Evolutionary conservation across 2,329 filamentous ascomycete genomes (phyloP), one percentile per base, ranked within the genome.

Genomic region (Fusarium pseudonygamai): DNA sequence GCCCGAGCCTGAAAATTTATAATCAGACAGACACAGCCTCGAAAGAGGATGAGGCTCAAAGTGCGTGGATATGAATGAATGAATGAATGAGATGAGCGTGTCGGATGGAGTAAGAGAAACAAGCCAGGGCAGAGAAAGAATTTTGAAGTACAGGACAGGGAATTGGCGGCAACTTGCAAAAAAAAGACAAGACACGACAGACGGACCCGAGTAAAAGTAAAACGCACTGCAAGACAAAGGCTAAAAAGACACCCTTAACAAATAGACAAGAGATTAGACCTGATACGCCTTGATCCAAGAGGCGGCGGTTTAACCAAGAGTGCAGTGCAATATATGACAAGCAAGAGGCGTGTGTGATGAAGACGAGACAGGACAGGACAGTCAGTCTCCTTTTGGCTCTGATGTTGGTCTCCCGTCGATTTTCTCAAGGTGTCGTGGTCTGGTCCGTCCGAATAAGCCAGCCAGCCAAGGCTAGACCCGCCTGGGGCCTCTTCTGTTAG

Each of bases 401-500:
- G 78, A 76, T 80, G 80, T 80, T 78, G 74, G 79, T 70, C 71
- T 71, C 72, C 75, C 63, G 65, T 81, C 75, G 80, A 76, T 81
- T 82, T 82, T 82, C 78, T 81, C 77, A 74, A 81, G 79, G 78
- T 82, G 80, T 82, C 80, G 80, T 82, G 80, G 80, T 81, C 47
- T 50, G 47, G 47, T 50, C 79, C 79, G 30, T 50, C 79, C 79
- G 80, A 82, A 82, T 81, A 82, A 81, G 80, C 80, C 80, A 72
- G 80, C 80, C 80, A 72, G 67, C 69, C 64, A 74, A 63, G 62
- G 69, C 50, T 53, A 53, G 64, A 67, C 74, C 74, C 71, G 69
- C 71, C 71, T 56, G 60, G 59, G 71, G 61, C 65, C 65, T 67
- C 46, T 55, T 50, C 61, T 75, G 72, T 73, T 73, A 75, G 72